Evolutionary conservation across 2,329 filamentous ascomycete species (phyloP).

Genomic region (Trichophyton equinum): DNA sequence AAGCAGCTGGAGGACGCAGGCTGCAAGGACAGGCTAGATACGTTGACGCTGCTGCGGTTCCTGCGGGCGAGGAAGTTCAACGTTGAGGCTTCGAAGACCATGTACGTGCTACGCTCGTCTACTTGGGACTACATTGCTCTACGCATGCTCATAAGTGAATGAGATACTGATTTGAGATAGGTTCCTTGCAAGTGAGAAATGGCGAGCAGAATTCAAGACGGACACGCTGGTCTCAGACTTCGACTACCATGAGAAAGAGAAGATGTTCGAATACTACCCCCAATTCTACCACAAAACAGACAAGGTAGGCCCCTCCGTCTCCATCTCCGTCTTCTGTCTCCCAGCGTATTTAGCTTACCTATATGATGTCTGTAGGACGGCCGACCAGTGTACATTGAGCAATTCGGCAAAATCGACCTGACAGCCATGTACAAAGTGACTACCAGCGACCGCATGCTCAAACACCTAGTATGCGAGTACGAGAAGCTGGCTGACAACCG

Average conservation of each 20-base stretch:
- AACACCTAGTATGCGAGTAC: slow-evolving; percentile 94
- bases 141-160: background rate
- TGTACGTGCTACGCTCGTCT: slow-evolving; percentile 48
- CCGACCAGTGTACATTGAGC: slow-evolving; percentile 92
- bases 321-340: no score
- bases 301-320: slow-evolving; percentile 30
- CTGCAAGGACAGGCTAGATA: slow-evolving; percentile 75
- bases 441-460: slow-evolving; percentile 80
- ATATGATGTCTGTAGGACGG: slow-evolving; percentile 54
- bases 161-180: slow-evolving; percentile 36
- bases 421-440: slow-evolving; percentile 87
- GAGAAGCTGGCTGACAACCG: slow-evolving; percentile 90
- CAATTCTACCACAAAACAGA: slow-evolving; percentile 92
- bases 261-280: slow-evolving; percentile 84
- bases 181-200: slow-evolving; percentile 83
- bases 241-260: slow-evolving; percentile 72
- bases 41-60: slow-evolving; percentile 83
- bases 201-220: slow-evolving; percentile 76
- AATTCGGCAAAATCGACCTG: slow-evolving; percentile 86
- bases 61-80: slow-evolving; percentile 92
- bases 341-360: no score
- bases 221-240: slow-evolving; percentile 70
- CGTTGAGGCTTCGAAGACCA: slow-evolving; percentile 67
- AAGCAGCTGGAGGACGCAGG: slow-evolving; percentile 72
- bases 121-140: no score